A percentile compares a stretch with the other conserved stretches of the same genome.
Evolutionary conservation across 768 basidiomycete genomes (phyloP).

Genomic region (Phylloporus sp.): DNA sequence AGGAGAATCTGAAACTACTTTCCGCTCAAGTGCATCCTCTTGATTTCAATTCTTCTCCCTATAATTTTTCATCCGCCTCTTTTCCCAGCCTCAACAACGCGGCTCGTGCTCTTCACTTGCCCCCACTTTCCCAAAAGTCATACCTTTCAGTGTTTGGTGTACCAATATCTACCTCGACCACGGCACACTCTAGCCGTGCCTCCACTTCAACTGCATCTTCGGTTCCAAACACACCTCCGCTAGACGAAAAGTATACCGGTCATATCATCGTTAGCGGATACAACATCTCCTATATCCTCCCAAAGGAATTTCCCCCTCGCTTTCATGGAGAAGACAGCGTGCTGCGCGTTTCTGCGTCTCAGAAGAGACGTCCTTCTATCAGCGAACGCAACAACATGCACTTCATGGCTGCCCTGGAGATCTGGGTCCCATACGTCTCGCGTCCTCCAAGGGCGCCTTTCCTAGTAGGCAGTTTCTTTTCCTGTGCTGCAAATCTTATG

Average conservation of each 20-base stretch:
- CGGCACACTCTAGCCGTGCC: constrained; percentile 32
- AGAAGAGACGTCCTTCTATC: constrained; percentile 50
- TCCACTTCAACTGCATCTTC: constrained; percentile 27
- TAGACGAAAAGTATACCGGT: constrained; percentile 69
- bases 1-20: constrained; percentile 76
- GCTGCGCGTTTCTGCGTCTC: constrained; percentile 23
- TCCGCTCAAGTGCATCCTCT: constrained; percentile 74
- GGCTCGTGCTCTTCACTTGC: constrained; percentile 63
- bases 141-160: constrained; percentile 57
- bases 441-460: constrained; percentile 73
- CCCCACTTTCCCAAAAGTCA: constrained; percentile 53
- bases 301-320: constrained; percentile 54
- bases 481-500: constrained; percentile 3
- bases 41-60: constrained; percentile 66
- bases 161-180: constrained; percentile 32
- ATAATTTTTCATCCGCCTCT: constrained; percentile 63
- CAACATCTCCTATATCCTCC: constrained; percentile 71
- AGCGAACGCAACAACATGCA: constrained; percentile 56
- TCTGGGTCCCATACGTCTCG: constrained; percentile 67
- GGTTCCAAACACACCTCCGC: constrained; percentile 33
- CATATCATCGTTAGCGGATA: constrained; percentile 75
- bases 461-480: constrained; percentile 43
- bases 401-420: constrained; percentile 79
- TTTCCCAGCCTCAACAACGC: constrained; percentile 67
- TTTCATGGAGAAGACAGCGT: constrained; percentile 24